A percentile compares a stretch with the other conserved stretches of the same genome.
Evolutionary conservation across 2,329 filamentous ascomycete species (phyloP).

Genomic region (Monilinia fructicola): DNA sequence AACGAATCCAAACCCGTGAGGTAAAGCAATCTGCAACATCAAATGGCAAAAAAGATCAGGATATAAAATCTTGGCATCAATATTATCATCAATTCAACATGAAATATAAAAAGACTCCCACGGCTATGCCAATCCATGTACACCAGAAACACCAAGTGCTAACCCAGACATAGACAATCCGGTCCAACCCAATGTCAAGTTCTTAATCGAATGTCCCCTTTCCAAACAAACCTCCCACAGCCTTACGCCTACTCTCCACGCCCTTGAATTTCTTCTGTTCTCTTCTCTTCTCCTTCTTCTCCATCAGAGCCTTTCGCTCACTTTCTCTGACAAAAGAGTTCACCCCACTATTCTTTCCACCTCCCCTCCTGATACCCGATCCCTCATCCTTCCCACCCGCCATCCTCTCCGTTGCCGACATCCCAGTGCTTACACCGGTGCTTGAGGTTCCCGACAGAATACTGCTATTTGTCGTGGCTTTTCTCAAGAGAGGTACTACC

Average conservation of each 20-base stretch:
- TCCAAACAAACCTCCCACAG: constrained; percentile 59
- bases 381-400: constrained; percentile 46
- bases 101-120: neutral
- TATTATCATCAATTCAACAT: constrained; percentile 3
- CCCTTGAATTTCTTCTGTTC: constrained; percentile 58
- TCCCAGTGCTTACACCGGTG: constrained; percentile 35
- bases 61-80: constrained; percentile 14
- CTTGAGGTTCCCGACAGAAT: constrained; percentile 39
- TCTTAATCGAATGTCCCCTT: constrained; percentile 51
- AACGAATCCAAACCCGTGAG: neutral
- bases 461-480: constrained; percentile 66
- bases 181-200: constrained; percentile 1
- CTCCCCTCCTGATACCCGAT: constrained; percentile 58
- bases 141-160: constrained; percentile 19
- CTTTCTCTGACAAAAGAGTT: constrained; percentile 61
- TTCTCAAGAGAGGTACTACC: constrained; percentile 68
- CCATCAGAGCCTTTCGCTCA: constrained; percentile 54
- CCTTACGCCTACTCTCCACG: constrained; percentile 55
- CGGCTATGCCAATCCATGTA: constrained; percentile 1
- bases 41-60: constrained; percentile 8
- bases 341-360: constrained; percentile 60
- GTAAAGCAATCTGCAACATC: neutral
- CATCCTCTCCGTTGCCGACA: constrained; percentile 37
- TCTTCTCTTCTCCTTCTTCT: constrained; percentile 57
- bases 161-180: constrained; percentile 9